A percentile compares a stretch with the other conserved stretches of the same genome.
These are phyloP conservation scores for Annona squamosa DNA, from an alignment of 164 flowering plant species.

Conservation along the genomic window DNA sequence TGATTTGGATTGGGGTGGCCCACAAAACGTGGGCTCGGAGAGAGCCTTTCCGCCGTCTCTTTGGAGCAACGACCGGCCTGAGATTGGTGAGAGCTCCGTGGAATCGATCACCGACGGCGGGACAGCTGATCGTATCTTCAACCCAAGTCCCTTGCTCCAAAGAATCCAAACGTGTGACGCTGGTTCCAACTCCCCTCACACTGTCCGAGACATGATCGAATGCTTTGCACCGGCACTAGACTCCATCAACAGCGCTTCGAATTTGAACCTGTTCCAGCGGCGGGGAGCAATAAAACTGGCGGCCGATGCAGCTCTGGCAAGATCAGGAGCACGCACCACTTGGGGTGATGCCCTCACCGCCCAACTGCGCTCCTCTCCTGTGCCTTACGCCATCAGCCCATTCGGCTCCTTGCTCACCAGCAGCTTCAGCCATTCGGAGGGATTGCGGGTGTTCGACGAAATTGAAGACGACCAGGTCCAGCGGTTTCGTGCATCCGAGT, in stretches of 20 bases:
- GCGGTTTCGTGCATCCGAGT: constrained; percentile 15
- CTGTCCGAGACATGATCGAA: constrained; percentile 10
- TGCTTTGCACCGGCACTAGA: constrained; percentile 10
- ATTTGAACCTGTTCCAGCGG: constrained; percentile 9
- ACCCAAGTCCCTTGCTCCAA: constrained; percentile 15
- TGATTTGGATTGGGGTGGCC: constrained; percentile 32
- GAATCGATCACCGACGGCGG: constrained; percentile 15
- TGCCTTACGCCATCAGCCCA: constrained; percentile 11
- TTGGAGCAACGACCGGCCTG: constrained; percentile 31
- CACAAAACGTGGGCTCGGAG: constrained; percentile 11
- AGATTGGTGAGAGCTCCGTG: constrained; percentile 16
- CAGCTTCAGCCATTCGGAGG: constrained; percentile 11
- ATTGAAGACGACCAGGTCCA: constrained; percentile 8
- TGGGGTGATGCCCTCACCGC: constrained; percentile 13
- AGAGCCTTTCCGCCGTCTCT: constrained; percentile 7
- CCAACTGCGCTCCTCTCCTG: constrained; percentile 9
- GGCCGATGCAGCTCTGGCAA: constrained; percentile 13
- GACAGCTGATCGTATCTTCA: constrained; percentile 16
- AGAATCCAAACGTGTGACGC: not conserved
- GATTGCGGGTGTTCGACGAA: constrained; percentile 9
- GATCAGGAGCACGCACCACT: constrained; percentile 10
- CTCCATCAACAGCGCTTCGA: constrained; percentile 12
- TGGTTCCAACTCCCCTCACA: constrained; percentile 4
- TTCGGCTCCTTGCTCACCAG: constrained; percentile 7
- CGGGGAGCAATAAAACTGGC: constrained; percentile 16